Conservation (phyloP, 345 rosid genomes). For the Corchorus capsularis region DNA sequence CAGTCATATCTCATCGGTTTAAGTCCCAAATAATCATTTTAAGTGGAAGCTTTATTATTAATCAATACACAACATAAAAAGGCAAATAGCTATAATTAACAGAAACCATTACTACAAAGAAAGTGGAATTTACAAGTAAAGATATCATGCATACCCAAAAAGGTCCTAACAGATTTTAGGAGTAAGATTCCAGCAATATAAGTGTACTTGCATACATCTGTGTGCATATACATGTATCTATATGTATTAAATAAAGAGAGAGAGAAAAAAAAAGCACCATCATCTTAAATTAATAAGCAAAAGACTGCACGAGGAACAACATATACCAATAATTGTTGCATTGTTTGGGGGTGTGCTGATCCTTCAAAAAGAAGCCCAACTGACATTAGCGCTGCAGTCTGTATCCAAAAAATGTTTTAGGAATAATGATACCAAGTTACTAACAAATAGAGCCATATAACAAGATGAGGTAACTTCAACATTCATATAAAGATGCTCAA, state of each 20-base stretch:
- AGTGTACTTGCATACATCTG: no score
- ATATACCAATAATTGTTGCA: conserved; percentile 89
- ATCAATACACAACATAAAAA: neutral
- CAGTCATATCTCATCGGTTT: neutral
- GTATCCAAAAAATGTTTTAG: conserved; percentile 28
- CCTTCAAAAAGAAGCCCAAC: conserved; percentile 95
- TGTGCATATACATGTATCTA: neutral
- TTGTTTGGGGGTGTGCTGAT: conserved; percentile 85
- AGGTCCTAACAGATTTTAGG: neutral
- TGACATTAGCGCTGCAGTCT: conserved; percentile 94
- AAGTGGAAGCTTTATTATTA: conserved; percentile 4
- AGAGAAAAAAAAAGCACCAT: neutral
- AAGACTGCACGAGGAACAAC: conserved; percentile 12
- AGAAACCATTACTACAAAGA: neutral
- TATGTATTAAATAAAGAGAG: neutral
- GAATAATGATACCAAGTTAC: neutral
- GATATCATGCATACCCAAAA: neutral
- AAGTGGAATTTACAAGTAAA: neutral
- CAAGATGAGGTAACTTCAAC: neutral
- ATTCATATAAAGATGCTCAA: neutral
- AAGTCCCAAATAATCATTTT: neutral
- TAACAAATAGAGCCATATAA: neutral
- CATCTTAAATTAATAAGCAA: neutral
- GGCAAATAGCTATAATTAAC: neutral
- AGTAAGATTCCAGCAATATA: neutral